Conservation (phyloP, 2,329 filamentous ascomycete species). For the Fusarium nanum region DNA sequence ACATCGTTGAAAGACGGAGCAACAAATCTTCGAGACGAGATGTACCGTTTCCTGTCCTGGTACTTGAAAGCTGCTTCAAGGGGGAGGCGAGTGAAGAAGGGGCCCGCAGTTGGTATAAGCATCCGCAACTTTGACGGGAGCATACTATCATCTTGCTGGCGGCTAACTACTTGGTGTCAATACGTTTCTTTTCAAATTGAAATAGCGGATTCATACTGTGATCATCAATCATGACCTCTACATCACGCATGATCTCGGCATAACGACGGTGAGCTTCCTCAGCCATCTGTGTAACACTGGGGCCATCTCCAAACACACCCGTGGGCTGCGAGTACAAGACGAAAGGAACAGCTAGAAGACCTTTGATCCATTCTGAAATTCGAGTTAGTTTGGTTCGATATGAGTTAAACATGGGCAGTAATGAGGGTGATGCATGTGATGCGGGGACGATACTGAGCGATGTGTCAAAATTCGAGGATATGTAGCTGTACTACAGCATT, state of each 20-base stretch:
- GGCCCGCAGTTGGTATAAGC: conserved; percentile 90
- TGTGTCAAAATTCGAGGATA: neutral
- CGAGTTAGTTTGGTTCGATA: conserved; percentile 7
- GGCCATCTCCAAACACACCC: conserved; percentile 79
- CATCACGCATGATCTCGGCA: conserved; percentile 93
- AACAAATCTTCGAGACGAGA: conserved; percentile 91
- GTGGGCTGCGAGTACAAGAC: conserved; percentile 96
- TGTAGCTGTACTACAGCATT: neutral
- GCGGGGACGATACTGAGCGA: neutral
- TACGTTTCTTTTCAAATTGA: neutral
- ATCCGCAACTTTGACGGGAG: conserved; percentile 91
- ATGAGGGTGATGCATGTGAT: conserved; percentile 7
- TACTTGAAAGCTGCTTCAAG: conserved; percentile 91
- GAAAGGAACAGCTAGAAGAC: conserved; percentile 91
- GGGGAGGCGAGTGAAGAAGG: conserved; percentile 89
- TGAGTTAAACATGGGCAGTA: neutral
- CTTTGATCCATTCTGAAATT: conserved; percentile 94
- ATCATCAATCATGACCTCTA: conserved; percentile 90
- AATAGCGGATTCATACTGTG: conserved; percentile 71
- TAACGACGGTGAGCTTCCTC: conserved; percentile 87
- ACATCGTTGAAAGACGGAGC: conserved; percentile 98
- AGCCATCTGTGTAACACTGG: conserved; percentile 76
- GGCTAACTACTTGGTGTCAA: conserved; percentile 66
- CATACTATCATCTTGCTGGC: conserved; percentile 72
- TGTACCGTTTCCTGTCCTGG: conserved; percentile 86